A percentile compares a stretch with the other conserved stretches of the same genome.
These are phyloP conservation scores for Triticum dicoccoides DNA, from an alignment of 176 grass and related monocot species.

Conservation along the genomic window DNA sequence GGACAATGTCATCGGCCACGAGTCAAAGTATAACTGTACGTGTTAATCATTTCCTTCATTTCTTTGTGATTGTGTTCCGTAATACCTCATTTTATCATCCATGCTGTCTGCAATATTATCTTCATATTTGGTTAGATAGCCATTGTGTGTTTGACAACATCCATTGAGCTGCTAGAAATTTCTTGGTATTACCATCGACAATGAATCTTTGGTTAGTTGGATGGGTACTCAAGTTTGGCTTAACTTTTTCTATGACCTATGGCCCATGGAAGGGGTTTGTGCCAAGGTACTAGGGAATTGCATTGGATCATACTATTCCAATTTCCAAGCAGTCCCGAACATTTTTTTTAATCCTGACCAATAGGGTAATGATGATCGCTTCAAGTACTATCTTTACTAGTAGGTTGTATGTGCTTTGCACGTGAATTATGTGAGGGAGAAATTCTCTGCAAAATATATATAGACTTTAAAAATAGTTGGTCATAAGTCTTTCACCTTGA, in stretches of 20 bases:
- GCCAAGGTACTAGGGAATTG: not conserved
- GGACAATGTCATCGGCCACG: slow-evolving; percentile 79
- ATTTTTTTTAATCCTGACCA: not conserved
- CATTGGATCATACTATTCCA: not conserved
- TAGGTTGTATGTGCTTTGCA: too few relatives aligned
- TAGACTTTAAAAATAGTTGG: too few relatives aligned
- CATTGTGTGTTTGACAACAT: not conserved
- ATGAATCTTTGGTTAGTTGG: not conserved
- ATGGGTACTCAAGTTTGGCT: not conserved
- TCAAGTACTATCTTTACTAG: too few relatives aligned
- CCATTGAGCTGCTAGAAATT: not conserved
- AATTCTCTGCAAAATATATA: too few relatives aligned
- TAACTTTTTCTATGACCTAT: not conserved
- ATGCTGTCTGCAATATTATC: not conserved
- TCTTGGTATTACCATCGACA: not conserved
- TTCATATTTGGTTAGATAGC: not conserved
- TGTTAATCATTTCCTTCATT: not conserved
- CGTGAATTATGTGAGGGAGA: too few relatives aligned
- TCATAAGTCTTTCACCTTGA: too few relatives aligned
- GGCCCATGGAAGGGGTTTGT: not conserved
- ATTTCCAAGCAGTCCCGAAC: not conserved
- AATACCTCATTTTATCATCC: not conserved
- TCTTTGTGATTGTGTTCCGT: not conserved
- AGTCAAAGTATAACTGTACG: slow-evolving; percentile 90
- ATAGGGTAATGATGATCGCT: too few relatives aligned